Base-by-base conservation (phyloP, 805 yeast species). In the Suhomyces xylopsoci region DNA sequence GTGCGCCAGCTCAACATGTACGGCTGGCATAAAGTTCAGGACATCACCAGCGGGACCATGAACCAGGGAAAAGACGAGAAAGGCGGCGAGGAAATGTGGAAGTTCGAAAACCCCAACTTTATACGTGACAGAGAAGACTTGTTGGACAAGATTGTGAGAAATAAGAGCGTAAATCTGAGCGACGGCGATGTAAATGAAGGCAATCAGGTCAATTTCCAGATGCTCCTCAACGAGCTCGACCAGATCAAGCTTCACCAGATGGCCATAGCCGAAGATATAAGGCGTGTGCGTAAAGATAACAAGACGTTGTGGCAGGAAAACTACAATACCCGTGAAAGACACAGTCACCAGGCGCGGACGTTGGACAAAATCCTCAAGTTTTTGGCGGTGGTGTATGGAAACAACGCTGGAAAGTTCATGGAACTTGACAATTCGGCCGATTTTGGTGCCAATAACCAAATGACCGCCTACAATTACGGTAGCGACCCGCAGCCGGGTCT, bases 11-110 rank as follows among this genome's bases (percentile, higher is more conserved):
- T 93, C 62, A 93, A 93, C 71, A 93, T 94, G 99, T 94, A 94
- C 67, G 99, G 99, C 9, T 94, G 97, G 97, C 98, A 92, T 74
- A 94, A 94, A 70, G 94, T 94, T 3, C 99, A 94, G 70, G 98
- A 94, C 69, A 83, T 92, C 20, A 88, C 74, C 52, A 80, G 87
- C 24, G 97, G 96, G 2, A 80, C 92, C 4, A 70, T 84, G 54
- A 78, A 61, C 46, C 59, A 55, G 50, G 53, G 56, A 4, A 64
- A 64, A 45, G 75, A 80, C 51, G 73, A 69, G 40, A 77, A 73
- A 52, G 53, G 52, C n/a, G 71, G 72, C 42, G 97, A 92, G 52
- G 98, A 94, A 62, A 80, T 84, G 51, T 87, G 92, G 88, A 96
- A 91, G 69, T 94, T 94, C 73, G 85, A 83, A 56, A 90, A 91